Percentiles rank a stretch among this genome's conserved stretches.
These are phyloP conservation scores for Leishmania aethiopica DNA, from an alignment of 208 protist genomes.

Conservation along the genomic window DNA sequence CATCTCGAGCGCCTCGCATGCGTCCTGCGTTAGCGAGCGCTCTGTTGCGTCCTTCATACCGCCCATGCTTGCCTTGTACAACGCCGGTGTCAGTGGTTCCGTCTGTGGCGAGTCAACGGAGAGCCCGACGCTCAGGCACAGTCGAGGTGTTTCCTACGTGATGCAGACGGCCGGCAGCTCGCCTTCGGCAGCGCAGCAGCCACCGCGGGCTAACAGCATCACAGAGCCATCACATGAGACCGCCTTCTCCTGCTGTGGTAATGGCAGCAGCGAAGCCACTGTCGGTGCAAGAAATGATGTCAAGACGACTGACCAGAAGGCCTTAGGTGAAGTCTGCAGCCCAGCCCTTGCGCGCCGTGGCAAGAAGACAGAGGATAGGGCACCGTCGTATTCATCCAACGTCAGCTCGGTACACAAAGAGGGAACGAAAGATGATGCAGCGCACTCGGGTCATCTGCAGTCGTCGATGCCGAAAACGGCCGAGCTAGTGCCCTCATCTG, in stretches of 20 bases:
- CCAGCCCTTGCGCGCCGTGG: not conserved
- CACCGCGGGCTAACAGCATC: not conserved
- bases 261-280: conserved; percentile 4
- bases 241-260: not conserved
- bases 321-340: not conserved
- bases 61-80: conserved; percentile 24
- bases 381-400: conserved; percentile 7
- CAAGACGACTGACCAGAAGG: not conserved
- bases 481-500: not conserved
- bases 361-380: not conserved
- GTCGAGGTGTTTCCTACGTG: conserved; percentile 8
- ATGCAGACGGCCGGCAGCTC: conserved; percentile 10
- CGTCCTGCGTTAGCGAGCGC: conserved; percentile 17
- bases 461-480: not conserved
- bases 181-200: not conserved
- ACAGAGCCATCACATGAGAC: not conserved
- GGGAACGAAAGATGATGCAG: not conserved
- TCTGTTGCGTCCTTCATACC: conserved; percentile 21
- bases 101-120: conserved; percentile 4
- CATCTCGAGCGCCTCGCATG: conserved; percentile 15
- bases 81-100: conserved; percentile 4
- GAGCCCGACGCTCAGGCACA: conserved; percentile 7
- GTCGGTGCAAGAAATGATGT: not conserved
- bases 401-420: not conserved
- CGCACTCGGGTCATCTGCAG: not conserved